Percentiles rank a stretch among this genome's conserved stretches.
Evolutionary conservation across 805 yeast genomes (phyloP).

Genomic region (Candida nitratophila): DNA sequence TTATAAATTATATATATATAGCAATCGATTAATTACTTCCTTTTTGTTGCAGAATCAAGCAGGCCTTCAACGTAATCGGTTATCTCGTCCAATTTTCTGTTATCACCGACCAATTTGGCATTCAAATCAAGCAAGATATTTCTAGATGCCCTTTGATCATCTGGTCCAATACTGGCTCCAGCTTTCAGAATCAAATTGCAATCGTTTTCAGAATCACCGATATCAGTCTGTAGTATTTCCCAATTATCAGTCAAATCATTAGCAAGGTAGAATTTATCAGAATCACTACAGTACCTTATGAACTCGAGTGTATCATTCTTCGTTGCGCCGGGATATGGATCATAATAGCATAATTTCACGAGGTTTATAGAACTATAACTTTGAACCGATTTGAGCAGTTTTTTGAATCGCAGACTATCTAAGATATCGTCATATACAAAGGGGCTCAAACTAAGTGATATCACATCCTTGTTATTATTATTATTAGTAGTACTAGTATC

Average conservation of each 20-base stretch:
- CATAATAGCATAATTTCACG: neutral
- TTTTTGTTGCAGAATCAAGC: neutral
- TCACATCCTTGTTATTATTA: too few species aligned
- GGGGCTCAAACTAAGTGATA: neutral
- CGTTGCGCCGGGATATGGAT: neutral
- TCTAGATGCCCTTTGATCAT: neutral
- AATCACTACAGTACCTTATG: too few species aligned
- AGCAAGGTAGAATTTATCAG: too few species aligned
- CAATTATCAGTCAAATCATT: too few species aligned
- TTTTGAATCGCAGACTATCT: slow-evolving; percentile 6
- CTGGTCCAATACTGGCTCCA: too few species aligned
- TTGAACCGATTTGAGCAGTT: slow-evolving; percentile 2
- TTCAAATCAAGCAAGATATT: neutral
- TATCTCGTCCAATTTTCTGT: too few species aligned
- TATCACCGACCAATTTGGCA: neutral
- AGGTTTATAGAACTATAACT: slow-evolving; percentile 2
- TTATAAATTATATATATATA: too few species aligned
- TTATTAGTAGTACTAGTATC: too few species aligned
- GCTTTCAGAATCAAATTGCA: too few species aligned
- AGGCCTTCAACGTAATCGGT: neutral
- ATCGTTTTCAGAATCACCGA: too few species aligned
- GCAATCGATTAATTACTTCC: neutral
- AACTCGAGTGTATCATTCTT: neutral
- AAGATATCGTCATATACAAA: slow-evolving; percentile 6
- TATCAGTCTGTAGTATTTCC: too few species aligned